phyloP scores from a whole-genome alignment of 2,329 filamentous ascomycete genomes.

The Pseudonectria foliicola region DNA sequence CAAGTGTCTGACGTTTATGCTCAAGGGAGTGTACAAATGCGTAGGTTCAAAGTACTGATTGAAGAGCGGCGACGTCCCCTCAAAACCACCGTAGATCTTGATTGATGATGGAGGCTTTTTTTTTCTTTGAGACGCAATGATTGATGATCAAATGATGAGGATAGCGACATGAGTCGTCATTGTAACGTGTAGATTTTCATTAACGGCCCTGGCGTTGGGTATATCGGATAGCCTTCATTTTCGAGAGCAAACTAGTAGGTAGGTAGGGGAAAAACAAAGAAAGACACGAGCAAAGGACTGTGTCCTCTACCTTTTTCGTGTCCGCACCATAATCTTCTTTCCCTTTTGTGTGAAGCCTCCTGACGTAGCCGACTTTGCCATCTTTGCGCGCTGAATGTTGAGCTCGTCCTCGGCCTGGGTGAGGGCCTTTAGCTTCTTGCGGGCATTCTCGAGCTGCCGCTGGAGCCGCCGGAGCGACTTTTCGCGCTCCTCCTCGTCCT shows the following conservation, averaged over 20 bases:
- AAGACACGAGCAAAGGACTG: slow-evolving; percentile 5
- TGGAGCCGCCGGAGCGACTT: slow-evolving; percentile 39
- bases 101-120: too few species aligned
- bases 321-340: slow-evolving; percentile 55
- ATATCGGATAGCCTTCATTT: slow-evolving; percentile 19
- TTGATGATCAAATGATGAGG: background rate
- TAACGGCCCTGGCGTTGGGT: slow-evolving; percentile 19
- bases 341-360: slow-evolving; percentile 53
- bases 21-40: slow-evolving; percentile 45
- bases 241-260: slow-evolving; percentile 9
- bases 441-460: slow-evolving; percentile 41
- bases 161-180: too few species aligned
- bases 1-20: slow-evolving; percentile 44
- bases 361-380: slow-evolving; percentile 58
- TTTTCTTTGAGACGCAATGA: too few species aligned
- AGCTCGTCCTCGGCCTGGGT: slow-evolving; percentile 50
- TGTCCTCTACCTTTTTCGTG: slow-evolving; percentile 48
- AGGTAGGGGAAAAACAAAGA: slow-evolving; percentile 14
- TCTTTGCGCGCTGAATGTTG: slow-evolving; percentile 52
- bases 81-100: too few species aligned
- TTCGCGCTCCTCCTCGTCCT: slow-evolving; percentile 31
- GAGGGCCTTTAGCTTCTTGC: slow-evolving; percentile 47
- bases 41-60: slow-evolving; percentile 36
- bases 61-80: too few species aligned
- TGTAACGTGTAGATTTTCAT: slow-evolving; percentile 18